Evolutionary conservation across 257 asterid genomes (phyloP).

Genomic region (Osmanthus fragrans): DNA sequence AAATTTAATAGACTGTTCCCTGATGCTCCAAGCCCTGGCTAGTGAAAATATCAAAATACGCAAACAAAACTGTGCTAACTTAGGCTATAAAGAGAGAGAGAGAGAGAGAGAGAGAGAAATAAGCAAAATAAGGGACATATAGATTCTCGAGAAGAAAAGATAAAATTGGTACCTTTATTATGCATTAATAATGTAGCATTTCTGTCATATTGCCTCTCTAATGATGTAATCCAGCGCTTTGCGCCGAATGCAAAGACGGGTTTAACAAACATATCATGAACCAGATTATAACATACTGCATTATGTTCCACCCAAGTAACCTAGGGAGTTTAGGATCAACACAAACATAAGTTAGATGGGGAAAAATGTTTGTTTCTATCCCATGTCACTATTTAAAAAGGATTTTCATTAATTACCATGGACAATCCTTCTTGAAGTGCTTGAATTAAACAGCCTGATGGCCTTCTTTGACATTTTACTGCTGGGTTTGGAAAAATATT

Average conservation of each 20-base stretch:
- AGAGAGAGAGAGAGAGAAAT: background rate
- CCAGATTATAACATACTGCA: constrained; percentile 23
- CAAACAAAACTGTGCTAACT: background rate
- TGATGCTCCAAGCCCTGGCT: constrained; percentile 28
- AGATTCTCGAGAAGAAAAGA: no score
- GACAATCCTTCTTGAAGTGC: constrained; percentile 44
- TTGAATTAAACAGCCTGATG: constrained; percentile 64
- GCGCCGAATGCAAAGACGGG: constrained; percentile 44
- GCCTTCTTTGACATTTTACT: constrained; percentile 39
- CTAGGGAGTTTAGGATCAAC: background rate
- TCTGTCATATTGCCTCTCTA: constrained; percentile 45
- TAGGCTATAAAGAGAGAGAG: background rate
- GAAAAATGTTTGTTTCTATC: background rate
- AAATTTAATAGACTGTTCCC: constrained; percentile 37
- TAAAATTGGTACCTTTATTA: constrained; percentile 23
- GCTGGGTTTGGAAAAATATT: constrained; percentile 39
- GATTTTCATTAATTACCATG: constrained; percentile 27
- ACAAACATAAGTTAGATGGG: background rate
- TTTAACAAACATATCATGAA: constrained; percentile 29
- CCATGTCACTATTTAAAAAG: background rate
- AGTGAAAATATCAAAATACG: background rate
- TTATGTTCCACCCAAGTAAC: constrained; percentile 68
- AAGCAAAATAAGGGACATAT: background rate
- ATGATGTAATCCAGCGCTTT: constrained; percentile 52
- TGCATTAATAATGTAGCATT: constrained; percentile 16